These are phyloP conservation scores for Furcasterigmium sp. DNA, from an alignment of 2,329 filamentous ascomycete genomes.

Conservation along the genomic window DNA sequence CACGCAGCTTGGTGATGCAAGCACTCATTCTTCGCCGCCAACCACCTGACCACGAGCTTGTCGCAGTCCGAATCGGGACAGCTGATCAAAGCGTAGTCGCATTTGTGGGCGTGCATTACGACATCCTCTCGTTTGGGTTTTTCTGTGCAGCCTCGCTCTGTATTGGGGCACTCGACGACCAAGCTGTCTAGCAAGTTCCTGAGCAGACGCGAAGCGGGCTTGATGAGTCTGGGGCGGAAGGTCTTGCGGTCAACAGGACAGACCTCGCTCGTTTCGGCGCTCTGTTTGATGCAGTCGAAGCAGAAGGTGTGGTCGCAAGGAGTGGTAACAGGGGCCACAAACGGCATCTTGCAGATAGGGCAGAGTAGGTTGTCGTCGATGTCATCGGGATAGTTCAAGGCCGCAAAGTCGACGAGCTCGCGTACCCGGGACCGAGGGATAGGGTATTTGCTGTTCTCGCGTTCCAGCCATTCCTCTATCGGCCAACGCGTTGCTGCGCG, in stretches of 20 bases:
- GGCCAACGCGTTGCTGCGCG: neutral
- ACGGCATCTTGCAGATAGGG: constrained; percentile 55
- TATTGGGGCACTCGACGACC: constrained; percentile 53
- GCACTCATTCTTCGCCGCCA: constrained; percentile 35
- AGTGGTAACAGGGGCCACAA: constrained; percentile 56
- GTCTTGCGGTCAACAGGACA: constrained; percentile 56
- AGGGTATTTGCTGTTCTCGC: neutral
- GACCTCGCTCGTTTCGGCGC: constrained; percentile 33
- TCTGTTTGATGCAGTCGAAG: constrained; percentile 45
- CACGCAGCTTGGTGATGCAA: constrained; percentile 48
- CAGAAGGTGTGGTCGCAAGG: constrained; percentile 63
- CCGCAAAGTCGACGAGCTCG: constrained; percentile 34
- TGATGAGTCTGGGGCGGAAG: constrained; percentile 20
- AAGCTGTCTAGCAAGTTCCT: constrained; percentile 57
- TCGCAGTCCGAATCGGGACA: constrained; percentile 50
- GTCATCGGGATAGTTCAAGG: constrained; percentile 35
- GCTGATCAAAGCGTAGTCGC: constrained; percentile 48
- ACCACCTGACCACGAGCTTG: constrained; percentile 44
- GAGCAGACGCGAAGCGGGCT: constrained; percentile 38
- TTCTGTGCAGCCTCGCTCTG: constrained; percentile 41
- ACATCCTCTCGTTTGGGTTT: constrained; percentile 48
- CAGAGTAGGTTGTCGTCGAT: constrained; percentile 43
- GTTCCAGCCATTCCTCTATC: neutral
- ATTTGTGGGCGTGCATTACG: constrained; percentile 52
- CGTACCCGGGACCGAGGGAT: neutral